Evolutionary conservation across 2,329 filamentous ascomycete genomes (phyloP), one percentile per base, ranked within the genome.

Genomic region (Cladophialophora chaetospira): DNA sequence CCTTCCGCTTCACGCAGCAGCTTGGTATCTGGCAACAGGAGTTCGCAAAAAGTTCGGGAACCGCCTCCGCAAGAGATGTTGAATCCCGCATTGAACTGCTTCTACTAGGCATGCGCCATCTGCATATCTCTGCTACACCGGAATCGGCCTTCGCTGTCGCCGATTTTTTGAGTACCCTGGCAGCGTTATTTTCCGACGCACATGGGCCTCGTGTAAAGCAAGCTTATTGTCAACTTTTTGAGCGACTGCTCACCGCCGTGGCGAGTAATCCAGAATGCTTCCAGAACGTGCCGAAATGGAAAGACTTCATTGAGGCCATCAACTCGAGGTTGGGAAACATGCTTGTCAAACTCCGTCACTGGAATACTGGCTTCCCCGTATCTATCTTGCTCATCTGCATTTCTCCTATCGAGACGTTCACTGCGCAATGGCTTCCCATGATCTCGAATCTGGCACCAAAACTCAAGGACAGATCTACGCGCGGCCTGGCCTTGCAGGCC

Each of bases 181-280:
- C 89, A 5, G 88, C 85, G 49, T 82, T 96, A 15, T 97, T 97
- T 71, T 83, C 86, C 53, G 87, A 85, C 65, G 89, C 90, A 3
- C 93, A 97, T 67, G 94, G 94, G 0, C 89, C 90, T 63, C 86
- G 86, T 59, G 86, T 97, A 68, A 99, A 99, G 72, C 88, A 93
- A 65, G 90, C 92, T 0, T 99, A 97, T 69, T 97, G 94, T 70
- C 89, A 96, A 67, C 86, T 96, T 19, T 82, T 99, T 50, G 90
- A 96, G 66, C 88, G 89, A 64, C 79, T 99, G 25, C 76, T 99
- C 21, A 81, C 97, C 11, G 91, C 92, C 1, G 87, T 99, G 48
- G 93, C 93, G 11, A 89, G 89, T 3, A 89, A 86, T 62, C 88
- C 90, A 4, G 87, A 80, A 54, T 86, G 82, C 46, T 89, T 97